Conservation (phyloP, 176 grass and related monocot species). For the Secale cereale region DNA sequence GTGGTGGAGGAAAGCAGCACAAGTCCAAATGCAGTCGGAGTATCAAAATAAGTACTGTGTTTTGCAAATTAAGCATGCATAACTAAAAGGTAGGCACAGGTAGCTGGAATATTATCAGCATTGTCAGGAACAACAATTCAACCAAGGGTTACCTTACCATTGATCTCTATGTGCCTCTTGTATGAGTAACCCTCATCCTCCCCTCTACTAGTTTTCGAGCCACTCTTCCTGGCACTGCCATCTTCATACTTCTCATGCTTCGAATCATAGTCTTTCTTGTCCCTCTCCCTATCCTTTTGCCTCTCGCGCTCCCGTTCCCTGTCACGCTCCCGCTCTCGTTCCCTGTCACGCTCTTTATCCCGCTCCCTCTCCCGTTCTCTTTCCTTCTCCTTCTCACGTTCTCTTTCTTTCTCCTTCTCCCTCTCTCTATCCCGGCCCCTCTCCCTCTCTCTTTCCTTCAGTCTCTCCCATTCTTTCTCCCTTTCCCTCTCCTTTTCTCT, state of each 20-base stretch:
- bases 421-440: constrained; percentile 48
- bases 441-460: constrained; percentile 48
- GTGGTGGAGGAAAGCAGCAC: background rate
- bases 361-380: constrained; percentile 41
- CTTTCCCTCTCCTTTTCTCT: constrained; percentile 36
- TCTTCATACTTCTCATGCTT: constrained; percentile 78
- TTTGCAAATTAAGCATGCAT: constrained; percentile 2
- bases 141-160: constrained; percentile 49
- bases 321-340: constrained; percentile 48
- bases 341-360: constrained; percentile 32
- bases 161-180: constrained; percentile 57
- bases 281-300: constrained; percentile 53
- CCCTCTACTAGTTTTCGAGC: constrained; percentile 33
- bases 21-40: background rate
- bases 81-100: constrained; percentile 10
- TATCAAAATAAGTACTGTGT: constrained; percentile 7
- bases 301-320: constrained; percentile 47
- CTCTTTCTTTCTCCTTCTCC: constrained; percentile 32
- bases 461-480: constrained; percentile 50
- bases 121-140: constrained; percentile 16
- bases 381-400: constrained; percentile 50
- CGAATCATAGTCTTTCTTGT: constrained; percentile 64
- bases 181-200: constrained; percentile 56
- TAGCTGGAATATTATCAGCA: background rate
- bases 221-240: constrained; percentile 63